phyloP scores from a whole-genome alignment of 352 stramenopile genomes.

The Pythium biforme region DNA sequence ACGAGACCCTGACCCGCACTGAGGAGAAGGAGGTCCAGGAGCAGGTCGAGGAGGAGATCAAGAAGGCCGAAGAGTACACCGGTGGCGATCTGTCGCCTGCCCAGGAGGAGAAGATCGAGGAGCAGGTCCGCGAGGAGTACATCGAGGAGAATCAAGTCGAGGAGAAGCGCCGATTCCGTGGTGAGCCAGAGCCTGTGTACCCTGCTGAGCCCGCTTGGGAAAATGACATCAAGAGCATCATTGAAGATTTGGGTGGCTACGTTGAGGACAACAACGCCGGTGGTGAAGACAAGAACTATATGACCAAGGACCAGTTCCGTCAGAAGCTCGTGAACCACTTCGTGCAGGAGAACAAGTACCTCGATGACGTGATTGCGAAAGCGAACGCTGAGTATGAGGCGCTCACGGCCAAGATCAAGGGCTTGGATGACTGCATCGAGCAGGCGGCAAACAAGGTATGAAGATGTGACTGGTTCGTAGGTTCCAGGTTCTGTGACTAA shows the following conservation, averaged over 20 bases:
- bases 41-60: no score
- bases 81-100: no score
- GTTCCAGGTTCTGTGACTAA: conserved; percentile 1
- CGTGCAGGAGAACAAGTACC: conserved; percentile 23
- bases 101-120: no score
- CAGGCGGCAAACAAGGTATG: conserved; percentile 47
- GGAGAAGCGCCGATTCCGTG: no score
- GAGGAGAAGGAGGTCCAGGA: no score
- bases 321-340: conserved; percentile 35
- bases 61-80: no score
- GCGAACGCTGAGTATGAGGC: conserved; percentile 29
- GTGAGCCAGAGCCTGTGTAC: no score
- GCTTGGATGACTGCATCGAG: conserved; percentile 45
- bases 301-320: conserved; percentile 50
- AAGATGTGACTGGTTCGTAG: background rate
- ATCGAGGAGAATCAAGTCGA: no score
- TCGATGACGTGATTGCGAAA: conserved; percentile 24
- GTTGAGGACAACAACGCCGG: conserved; percentile 6
- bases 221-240: conserved; percentile 14
- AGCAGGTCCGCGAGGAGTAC: no score
- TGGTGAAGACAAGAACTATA: conserved; percentile 26
- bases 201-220: no score
- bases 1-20: no score
- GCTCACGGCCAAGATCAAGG: conserved; percentile 24
- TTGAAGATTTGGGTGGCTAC: conserved; percentile 19